Percentiles rank a stretch among this genome's conserved stretches.
phyloP scores from a whole-genome alignment of 495 filamentous ascomycete species.

The Cercophora sp. region DNA sequence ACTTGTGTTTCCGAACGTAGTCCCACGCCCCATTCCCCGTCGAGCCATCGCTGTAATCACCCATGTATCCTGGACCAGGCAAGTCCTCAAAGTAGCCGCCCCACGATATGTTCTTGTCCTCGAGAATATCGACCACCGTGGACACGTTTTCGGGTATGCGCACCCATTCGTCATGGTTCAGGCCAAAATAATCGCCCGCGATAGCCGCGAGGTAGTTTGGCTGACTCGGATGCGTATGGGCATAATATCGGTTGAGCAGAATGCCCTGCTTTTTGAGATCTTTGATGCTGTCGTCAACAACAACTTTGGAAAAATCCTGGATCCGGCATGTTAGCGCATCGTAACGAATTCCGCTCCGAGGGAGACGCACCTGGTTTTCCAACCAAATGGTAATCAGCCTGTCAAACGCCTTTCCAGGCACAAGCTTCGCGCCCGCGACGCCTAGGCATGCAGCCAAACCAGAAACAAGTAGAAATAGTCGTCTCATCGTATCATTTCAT shows the following conservation, averaged over 20 bases:
- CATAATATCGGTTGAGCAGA: constrained; percentile 58
- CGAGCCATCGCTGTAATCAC: constrained; percentile 45
- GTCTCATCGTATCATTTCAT: constrained; percentile 1
- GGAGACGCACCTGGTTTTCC: constrained; percentile 54
- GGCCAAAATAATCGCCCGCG: constrained; percentile 63
- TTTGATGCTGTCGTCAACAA: constrained; percentile 44
- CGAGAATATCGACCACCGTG: constrained; percentile 64
- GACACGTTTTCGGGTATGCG: constrained; percentile 61
- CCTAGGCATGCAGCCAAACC: neutral
- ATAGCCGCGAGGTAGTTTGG: constrained; percentile 51
- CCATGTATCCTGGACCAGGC: constrained; percentile 65
- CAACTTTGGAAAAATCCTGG: constrained; percentile 55
- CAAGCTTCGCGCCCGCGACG: constrained; percentile 17
- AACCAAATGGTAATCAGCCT: constrained; percentile 68
- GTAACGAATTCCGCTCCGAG: neutral
- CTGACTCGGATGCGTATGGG: constrained; percentile 53
- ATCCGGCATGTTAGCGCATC: no score
- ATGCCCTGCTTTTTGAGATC: constrained; percentile 61
- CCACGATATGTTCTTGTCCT: constrained; percentile 59
- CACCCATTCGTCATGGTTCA: constrained; percentile 60
- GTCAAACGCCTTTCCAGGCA: constrained; percentile 59
- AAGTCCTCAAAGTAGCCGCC: constrained; percentile 63
- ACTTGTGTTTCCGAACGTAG: constrained; percentile 73
- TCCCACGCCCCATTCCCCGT: constrained; percentile 49
- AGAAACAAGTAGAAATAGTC: neutral